phyloP scores from a whole-genome alignment of 805 yeast species.

The Debaryomyces maramus region DNA sequence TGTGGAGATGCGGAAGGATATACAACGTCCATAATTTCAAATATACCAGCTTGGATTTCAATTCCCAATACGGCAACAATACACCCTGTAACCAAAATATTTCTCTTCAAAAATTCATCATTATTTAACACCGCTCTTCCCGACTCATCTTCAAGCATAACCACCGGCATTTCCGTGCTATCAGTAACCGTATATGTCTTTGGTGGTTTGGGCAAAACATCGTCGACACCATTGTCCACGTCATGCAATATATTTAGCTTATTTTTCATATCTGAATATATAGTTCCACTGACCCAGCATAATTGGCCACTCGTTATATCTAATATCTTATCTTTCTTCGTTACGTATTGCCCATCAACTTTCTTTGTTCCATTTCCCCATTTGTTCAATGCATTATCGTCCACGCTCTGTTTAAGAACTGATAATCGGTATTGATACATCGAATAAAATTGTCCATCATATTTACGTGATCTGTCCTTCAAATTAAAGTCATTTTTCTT shows the following conservation, averaged over 20 bases:
- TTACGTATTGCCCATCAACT: conserved; percentile 33
- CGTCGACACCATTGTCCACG: conserved; percentile 60
- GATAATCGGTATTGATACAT: conserved; percentile 44
- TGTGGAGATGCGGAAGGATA: conserved; percentile 71
- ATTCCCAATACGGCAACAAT: conserved; percentile 84
- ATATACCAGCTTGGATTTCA: conserved; percentile 79
- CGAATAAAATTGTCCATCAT: conserved; percentile 41
- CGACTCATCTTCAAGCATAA: conserved; percentile 87
- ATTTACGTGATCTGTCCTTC: conserved; percentile 25
- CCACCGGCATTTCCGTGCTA: conserved; percentile 32
- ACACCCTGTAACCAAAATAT: conserved; percentile 83
- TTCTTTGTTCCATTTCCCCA: conserved; percentile 54
- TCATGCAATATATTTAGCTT: conserved; percentile 86
- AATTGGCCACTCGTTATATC: conserved; percentile 63
- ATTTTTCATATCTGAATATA: conserved; percentile 77
- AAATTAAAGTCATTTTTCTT: conserved; percentile 21
- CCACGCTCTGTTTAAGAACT: conserved; percentile 33
- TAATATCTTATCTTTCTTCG: conserved; percentile 44
- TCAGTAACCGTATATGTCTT: conserved; percentile 21
- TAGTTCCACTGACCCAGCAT: conserved; percentile 85
- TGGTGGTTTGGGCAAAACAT: conserved; percentile 44
- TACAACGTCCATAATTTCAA: conserved; percentile 77
- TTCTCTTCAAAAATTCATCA: conserved; percentile 52
- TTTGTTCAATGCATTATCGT: conserved; percentile 33
- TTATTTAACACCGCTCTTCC: conserved; percentile 77